phyloP scores from a whole-genome alignment of 768 basidiomycete genomes.

The Butyriboletus loyo region DNA sequence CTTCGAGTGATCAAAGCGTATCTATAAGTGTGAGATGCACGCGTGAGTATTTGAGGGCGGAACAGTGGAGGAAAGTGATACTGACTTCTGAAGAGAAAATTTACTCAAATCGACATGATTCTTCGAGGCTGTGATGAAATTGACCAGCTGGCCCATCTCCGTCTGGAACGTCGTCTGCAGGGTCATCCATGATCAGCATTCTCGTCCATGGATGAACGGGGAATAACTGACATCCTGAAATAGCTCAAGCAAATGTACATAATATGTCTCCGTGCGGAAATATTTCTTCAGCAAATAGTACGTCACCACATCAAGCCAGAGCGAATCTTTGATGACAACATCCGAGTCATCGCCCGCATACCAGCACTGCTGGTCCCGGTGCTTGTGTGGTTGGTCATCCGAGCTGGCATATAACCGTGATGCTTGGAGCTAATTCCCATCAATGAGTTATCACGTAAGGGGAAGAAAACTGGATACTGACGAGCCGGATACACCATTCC shows the following conservation, averaged over 20 bases:
- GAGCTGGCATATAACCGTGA: not conserved
- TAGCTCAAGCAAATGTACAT: not conserved
- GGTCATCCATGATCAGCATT: not conserved
- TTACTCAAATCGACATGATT: not conserved
- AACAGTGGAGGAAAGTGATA: not conserved
- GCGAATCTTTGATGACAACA: not conserved
- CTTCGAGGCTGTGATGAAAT: not conserved
- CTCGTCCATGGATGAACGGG: too few relatives aligned
- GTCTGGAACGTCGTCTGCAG: constrained; percentile 2
- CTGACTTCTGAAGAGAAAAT: constrained; percentile 3
- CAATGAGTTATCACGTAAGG: not conserved
- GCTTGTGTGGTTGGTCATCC: not conserved
- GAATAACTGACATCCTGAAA: constrained; percentile 1
- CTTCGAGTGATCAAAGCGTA: not conserved
- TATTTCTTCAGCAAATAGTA: not conserved
- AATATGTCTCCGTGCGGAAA: not conserved
- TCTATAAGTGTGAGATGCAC: not conserved
- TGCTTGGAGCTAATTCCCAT: not conserved
- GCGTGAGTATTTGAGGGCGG: not conserved
- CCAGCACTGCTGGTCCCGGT: not conserved
- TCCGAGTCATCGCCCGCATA: not conserved
- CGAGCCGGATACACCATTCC: not conserved
- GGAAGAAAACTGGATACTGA: not conserved
- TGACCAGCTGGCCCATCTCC: constrained; percentile 2
- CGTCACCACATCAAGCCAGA: not conserved